A percentile compares a stretch with the other conserved stretches of the same genome.
These are phyloP conservation scores for Botrytis elliptica DNA, from an alignment of 2,329 filamentous ascomycete genomes.

Conservation along the genomic window DNA sequence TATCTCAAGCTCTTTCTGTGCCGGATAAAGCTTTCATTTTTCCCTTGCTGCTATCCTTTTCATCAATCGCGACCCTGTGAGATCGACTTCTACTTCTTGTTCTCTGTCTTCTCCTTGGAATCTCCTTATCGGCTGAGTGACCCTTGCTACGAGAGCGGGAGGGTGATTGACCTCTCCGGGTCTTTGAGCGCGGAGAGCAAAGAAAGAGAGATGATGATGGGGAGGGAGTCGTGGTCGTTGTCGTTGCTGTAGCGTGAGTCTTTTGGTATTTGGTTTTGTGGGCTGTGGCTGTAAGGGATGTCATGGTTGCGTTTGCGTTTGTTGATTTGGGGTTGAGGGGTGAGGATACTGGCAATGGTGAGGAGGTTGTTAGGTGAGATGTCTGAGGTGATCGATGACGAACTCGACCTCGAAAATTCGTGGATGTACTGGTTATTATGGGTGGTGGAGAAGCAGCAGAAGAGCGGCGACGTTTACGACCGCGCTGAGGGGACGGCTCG, in stretches of 20 bases:
- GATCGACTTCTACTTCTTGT: constrained; percentile 28
- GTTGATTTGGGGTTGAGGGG: neutral
- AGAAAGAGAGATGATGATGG: neutral
- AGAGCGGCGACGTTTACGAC: constrained; percentile 36
- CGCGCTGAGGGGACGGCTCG: constrained; percentile 26
- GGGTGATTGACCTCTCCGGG: constrained; percentile 30
- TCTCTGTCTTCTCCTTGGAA: constrained; percentile 29
- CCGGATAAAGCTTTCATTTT: neutral
- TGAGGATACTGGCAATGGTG: neutral
- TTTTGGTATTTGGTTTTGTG: constrained; percentile 16
- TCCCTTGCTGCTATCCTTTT: constrained; percentile 4
- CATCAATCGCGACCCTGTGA: constrained; percentile 17
- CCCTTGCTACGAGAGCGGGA: constrained; percentile 21
- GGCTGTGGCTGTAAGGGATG: neutral
- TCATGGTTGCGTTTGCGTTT: neutral
- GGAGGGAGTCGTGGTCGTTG: neutral
- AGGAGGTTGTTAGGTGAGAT: neutral
- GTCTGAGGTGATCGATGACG: constrained; percentile 31
- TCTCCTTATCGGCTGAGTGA: constrained; percentile 9
- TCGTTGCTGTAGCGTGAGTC: neutral
- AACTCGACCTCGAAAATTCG: constrained; percentile 35
- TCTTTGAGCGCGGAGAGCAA: neutral
- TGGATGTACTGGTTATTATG: constrained; percentile 27
- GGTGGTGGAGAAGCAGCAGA: constrained; percentile 25
- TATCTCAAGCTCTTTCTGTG: neutral